These are phyloP conservation scores for Fusarium sp. DNA, from an alignment of 2,329 filamentous ascomycete genomes.

Conservation along the genomic window DNA sequence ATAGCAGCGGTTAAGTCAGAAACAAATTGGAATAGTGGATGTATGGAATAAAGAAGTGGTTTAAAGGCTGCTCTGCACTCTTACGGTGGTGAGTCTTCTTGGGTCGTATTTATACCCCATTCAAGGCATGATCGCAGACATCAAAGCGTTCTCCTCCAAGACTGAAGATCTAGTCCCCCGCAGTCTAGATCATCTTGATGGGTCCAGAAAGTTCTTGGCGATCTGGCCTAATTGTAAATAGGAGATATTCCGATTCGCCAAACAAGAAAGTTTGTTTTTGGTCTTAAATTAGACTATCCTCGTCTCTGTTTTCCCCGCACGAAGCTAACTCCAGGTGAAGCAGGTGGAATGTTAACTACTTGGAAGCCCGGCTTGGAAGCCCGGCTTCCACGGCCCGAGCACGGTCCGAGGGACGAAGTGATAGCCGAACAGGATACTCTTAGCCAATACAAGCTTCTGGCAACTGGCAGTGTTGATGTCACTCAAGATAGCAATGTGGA, in stretches of 20 bases:
- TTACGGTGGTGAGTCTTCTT: background rate
- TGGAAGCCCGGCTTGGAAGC: background rate
- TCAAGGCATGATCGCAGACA: background rate
- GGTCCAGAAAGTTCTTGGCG: background rate
- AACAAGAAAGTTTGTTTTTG: background rate
- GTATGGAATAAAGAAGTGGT: background rate
- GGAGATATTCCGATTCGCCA: background rate
- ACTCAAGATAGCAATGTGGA: background rate
- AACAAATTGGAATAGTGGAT: background rate
- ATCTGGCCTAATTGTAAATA: background rate
- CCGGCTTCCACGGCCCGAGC: background rate
- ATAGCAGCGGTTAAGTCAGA: background rate
- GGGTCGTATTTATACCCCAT: background rate
- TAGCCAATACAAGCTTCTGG: accelerated
- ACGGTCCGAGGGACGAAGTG: background rate
- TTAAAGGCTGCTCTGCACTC: background rate
- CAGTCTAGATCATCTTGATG: background rate
- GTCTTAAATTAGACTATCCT: background rate
- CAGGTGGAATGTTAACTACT: background rate
- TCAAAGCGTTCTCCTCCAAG: background rate
- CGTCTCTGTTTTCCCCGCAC: background rate
- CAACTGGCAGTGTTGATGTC: background rate
- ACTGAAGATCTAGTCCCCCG: background rate
- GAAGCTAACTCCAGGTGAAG: background rate
- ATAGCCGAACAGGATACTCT: background rate